Evolutionary conservation across 257 asterid species (phyloP), one percentile per base, ranked within the genome.

Genomic region (Fraxinus cuspidata): DNA sequence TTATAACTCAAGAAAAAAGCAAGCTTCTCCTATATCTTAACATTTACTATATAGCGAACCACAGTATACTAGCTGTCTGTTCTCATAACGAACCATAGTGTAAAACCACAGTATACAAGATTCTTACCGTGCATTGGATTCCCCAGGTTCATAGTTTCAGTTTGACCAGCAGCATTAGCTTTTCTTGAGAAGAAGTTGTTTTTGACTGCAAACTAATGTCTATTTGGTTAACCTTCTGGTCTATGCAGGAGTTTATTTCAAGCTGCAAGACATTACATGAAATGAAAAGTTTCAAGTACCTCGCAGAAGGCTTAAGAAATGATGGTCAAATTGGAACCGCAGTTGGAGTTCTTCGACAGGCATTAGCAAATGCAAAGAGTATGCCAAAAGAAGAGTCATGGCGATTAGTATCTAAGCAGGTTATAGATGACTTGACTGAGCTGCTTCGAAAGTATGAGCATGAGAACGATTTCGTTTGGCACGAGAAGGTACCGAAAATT

Each of bases 381-480:
- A 64, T 67, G 56, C 89, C 92, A 5, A 88, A 73, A 75, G 96
- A 86, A 51, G 91, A 89, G 40, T 76, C 89, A 0, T 87, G 92
- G 89, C 81, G 85, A 76, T 74, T 40, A 71, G 88, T 84, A 47
- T 65, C 11, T 47, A 82, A 85, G 79, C 89, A 76, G 60, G 74
- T 74, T 73, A 70, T 84, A 28, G 82, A 85, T 31, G 92, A 89
- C 71, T 29, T 83, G 67, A 78, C 65, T 4, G 74, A 3, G 49
- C 42, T 83, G 81, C 88, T 87, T 21, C 70, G 58, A 70, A 92
- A 89, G 80, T 90, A 81, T 28, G 89, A 90, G 78, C 86, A 77
- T 2, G 96, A 92, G 79, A 92, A 92, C 21, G 90, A 88, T 38
- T 83, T 90, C n/a, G 92, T 90, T 4, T 88, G 91, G 94, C 85